Evolutionary conservation across 2,329 filamentous ascomycete genomes (phyloP), one percentile per base, ranked within the genome.

Genomic region (Xylaria sp.): DNA sequence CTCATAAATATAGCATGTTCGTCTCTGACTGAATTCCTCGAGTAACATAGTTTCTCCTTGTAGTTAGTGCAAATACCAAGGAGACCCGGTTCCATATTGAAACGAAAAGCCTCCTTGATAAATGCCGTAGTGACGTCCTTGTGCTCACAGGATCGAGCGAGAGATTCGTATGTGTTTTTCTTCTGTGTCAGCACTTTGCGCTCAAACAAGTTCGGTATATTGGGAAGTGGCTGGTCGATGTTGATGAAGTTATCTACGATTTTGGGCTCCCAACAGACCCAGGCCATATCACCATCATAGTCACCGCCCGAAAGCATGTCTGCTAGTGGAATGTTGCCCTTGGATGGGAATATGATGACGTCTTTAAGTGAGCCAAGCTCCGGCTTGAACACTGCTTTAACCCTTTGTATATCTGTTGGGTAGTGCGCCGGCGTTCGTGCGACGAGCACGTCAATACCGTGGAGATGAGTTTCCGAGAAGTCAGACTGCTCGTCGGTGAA

Each of bases 271-370:
- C 91, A 95, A 74, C 91, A 93, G 0, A 93, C 81, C 91, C 92
- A 94, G 4, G 92, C 88, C n/a, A 82, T 86, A 70, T 96, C 93
- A 0, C 93, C 93, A 72, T 95, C 92, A 70, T 94, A 95, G 75
- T 95, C 93, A 0, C 93, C 93, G 0, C 93, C 93, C 1, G 92
- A 93, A 0, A 95, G 82, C 74, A 90, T 90, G 9, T 89, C 87
- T 0, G 92, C 93, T 0, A 94, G 83, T 0, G 92, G 88, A 0
- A 80, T 81, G 32, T 85, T 76, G 0, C 92, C 92, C 68, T 86
- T 87, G 0, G 83, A 84, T 0, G 92, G 85, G 73, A 98, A 98
- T 0, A 98, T 86, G 15, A 96, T 85, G 1, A 97, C 90, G 74
- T 98, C 91, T 69, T 91, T 91, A 0, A 97, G 80, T 2, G 88